Evolutionary conservation across 305 asterid species (phyloP), one percentile per base, ranked within the genome.

Genomic region (Fraxinus nigra): DNA sequence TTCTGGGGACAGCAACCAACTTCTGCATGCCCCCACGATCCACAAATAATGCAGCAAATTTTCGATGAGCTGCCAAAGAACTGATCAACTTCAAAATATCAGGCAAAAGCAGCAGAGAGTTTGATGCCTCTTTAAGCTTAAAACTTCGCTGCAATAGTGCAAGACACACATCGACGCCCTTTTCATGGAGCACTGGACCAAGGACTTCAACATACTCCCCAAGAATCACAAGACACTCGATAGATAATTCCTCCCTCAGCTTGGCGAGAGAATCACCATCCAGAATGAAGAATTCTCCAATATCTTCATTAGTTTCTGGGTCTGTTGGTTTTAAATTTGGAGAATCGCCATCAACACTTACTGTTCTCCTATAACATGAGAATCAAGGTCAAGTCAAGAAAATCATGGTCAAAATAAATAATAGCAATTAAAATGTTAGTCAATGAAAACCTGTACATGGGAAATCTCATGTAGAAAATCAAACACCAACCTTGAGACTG

Each of bases 181-280:
- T 95, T 88, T 97, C 98, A 86, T 92, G 98, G 77, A 95, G 93
- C 73, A 97, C 98, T 78, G 99, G 99, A 75, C 97, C 99, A 78
- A 97, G 98, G 85, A 95, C 99, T 89, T 97, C 99, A 84, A 97
- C 97, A 86, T 97, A 95, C 88, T 95, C 99, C 79, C 99, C 99
- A 81, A 97, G 85, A 85, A 89, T 84, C 74, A 87, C 92, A 84
- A 97, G 98, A 87, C 99, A 97, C 87, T 93, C 97, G 70, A 97
- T 92, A 87, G 95, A 97, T 77, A 92, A 95, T 84, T 94, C 95
- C 85, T 97, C 99, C 84, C 98, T 87, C 77, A 97, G 90, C 87
- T 90, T 92, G 14, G 93, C 93, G 76, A 97, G 96, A 69, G 97
- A 85, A 83, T 89, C 86, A 22, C 87, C 84, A 77, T 93, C 99